Evolutionary conservation across 257 asterid genomes (phyloP), one percentile per base, ranked within the genome.

Genomic region (Cynanchum wilfordii): DNA sequence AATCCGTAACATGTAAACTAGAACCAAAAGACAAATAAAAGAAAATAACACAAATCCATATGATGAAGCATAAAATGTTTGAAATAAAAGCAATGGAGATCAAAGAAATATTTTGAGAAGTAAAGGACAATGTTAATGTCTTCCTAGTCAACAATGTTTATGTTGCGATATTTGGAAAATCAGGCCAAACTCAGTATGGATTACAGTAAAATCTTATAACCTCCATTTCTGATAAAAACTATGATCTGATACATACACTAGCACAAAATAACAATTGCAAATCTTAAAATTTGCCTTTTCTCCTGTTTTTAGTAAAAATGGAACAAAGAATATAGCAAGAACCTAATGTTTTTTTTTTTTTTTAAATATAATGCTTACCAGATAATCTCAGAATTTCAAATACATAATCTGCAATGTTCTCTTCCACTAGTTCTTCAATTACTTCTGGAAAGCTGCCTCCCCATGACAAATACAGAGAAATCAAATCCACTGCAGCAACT

Each of bases 381-480:
- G 98, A 88, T 82, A 88, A 74, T 83, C 99, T 87, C 84, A 91
- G 84, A 79, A 91, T 84, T 87, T 94, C 98, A 82, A 91, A 91
- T 77, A 80, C 78, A 69, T 94, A 94, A 78, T 94, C 99, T 68
- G 96, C 95, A 76, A 94, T 79, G 70, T 89, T 91, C 86, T 89
- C 93, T 79, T 89, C 90, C 11, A 94, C 79, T 63, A 94, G 80
- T 68, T 85, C 79, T 78, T 83, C 87, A 75, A 84, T 70, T 84
- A 82, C 87, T 84, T 86, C 88, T 70, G 51, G 83, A 50, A 88
- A 82, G 81, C 65, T 81, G 77, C 72, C 80, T 71, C 80, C 83
- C 58, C 87, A 78, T 62, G 96, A 86, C 72, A 91, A 87, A 82
- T 84, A 88, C 58, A 75, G 76, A 82, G 54, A 77, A 57, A 94